Percentiles rank a stretch among this genome's conserved stretches.
These are phyloP conservation scores for Botrytis squamosa DNA, from an alignment of 2,329 filamentous ascomycete genomes.

Conservation along the genomic window DNA sequence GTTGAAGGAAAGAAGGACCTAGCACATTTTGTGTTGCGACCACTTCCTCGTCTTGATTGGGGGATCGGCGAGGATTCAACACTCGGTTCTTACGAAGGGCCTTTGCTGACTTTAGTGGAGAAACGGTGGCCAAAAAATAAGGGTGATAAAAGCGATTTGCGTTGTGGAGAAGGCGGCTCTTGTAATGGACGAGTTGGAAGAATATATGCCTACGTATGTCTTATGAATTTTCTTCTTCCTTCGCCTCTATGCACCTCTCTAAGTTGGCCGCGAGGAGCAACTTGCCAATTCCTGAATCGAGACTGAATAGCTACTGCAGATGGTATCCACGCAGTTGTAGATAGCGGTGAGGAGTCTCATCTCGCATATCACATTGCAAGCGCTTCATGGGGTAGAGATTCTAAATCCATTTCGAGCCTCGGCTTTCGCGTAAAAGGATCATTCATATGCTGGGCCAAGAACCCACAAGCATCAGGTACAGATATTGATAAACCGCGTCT, in stretches of 20 bases:
- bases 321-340: slow-evolving; percentile 79
- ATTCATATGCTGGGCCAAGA: slow-evolving; percentile 78
- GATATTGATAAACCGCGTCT: slow-evolving; percentile 64
- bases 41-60: slow-evolving; percentile 51
- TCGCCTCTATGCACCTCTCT: not conserved
- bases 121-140: slow-evolving; percentile 73
- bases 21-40: slow-evolving; percentile 74
- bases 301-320: slow-evolving; percentile 60
- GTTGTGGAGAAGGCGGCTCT: slow-evolving; percentile 76
- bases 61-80: too few relatives aligned
- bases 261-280: not conserved
- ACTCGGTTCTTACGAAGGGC: slow-evolving; percentile 25
- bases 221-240: not conserved
- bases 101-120: slow-evolving; percentile 72
- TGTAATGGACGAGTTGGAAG: slow-evolving; percentile 67
- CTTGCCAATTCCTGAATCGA: not conserved
- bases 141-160: slow-evolving; percentile 68
- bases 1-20: slow-evolving; percentile 72
- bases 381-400: slow-evolving; percentile 49
- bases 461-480: slow-evolving; percentile 68
- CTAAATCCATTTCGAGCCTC: slow-evolving; percentile 42
- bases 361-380: slow-evolving; percentile 78
- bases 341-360: slow-evolving; percentile 69
- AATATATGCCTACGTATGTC: slow-evolving; percentile 60
- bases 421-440: slow-evolving; percentile 70